A percentile compares a stretch with the other conserved stretches of the same genome.
These are phyloP conservation scores for Populus tremula DNA, from an alignment of 345 rosid genomes.

Conservation along the genomic window DNA sequence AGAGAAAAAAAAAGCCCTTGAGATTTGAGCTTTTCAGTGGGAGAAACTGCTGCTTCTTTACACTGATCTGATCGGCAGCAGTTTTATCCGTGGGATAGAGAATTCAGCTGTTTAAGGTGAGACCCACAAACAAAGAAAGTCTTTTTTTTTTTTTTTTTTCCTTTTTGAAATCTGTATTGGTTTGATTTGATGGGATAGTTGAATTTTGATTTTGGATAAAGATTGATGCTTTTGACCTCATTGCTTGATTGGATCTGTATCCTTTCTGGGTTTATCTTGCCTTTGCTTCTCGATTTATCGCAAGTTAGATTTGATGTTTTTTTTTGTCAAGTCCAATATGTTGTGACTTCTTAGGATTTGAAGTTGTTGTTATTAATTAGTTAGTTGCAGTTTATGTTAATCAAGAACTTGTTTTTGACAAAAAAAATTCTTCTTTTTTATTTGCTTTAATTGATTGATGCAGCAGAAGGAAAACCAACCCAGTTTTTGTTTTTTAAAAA, in stretches of 20 bases:
- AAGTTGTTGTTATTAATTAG: neutral
- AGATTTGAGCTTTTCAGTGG: neutral
- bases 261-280: neutral
- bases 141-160: neutral
- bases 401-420: neutral
- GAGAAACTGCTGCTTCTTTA: neutral
- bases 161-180: neutral
- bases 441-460: neutral
- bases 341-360: neutral
- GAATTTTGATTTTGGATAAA: neutral
- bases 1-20: neutral
- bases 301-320: neutral
- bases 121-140: neutral
- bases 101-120: neutral
- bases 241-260: neutral
- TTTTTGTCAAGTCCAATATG: neutral
- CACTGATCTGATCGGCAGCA: neutral
- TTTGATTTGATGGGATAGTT: neutral
- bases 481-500: neutral
- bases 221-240: neutral
- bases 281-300: neutral
- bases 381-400: neutral
- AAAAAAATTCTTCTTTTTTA: neutral
- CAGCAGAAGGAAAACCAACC: neutral
- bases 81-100: neutral